phyloP scores from a whole-genome alignment of 306 rosid genomes.

The Cucurbita ficifolia region DNA sequence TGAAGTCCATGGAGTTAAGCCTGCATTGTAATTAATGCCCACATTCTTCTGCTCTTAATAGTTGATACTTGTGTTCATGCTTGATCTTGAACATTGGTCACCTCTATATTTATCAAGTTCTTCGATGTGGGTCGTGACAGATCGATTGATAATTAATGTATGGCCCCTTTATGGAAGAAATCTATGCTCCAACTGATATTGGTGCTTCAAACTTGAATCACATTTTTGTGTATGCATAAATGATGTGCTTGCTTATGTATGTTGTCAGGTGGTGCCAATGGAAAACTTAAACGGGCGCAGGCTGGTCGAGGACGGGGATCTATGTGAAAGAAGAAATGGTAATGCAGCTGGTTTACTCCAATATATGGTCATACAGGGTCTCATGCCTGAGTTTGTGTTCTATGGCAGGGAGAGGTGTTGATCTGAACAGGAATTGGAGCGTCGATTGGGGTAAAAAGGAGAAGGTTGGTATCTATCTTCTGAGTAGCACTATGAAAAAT shows the following conservation, averaged over 20 bases:
- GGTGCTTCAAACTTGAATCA: background rate
- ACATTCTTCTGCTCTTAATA: no score
- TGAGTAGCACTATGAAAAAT: background rate
- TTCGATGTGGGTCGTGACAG: no score
- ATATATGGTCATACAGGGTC: conserved; percentile 1
- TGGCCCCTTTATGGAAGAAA: no score
- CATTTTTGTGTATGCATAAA: background rate
- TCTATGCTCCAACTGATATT: background rate
- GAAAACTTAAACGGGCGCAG: conserved; percentile 85
- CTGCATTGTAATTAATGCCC: background rate
- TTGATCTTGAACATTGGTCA: no score
- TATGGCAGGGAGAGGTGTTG: conserved; percentile 92
- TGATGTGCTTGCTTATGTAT: background rate
- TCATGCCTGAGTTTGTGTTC: conserved; percentile 17
- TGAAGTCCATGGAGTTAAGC: background rate
- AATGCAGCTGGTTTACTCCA: conserved; percentile 8
- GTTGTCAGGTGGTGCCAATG: conserved; percentile 76
- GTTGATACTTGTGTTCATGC: no score
- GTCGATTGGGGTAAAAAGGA: conserved; percentile 99
- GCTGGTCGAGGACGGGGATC: conserved; percentile 81
- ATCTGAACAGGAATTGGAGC: conserved; percentile 96
- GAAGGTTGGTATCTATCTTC: conserved; percentile 40
- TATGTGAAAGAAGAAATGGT: conserved; percentile 98
- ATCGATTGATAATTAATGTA: no score
- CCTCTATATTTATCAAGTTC: no score